phyloP scores from a whole-genome alignment of 306 rosid genomes.

The Medicago lupulina region DNA sequence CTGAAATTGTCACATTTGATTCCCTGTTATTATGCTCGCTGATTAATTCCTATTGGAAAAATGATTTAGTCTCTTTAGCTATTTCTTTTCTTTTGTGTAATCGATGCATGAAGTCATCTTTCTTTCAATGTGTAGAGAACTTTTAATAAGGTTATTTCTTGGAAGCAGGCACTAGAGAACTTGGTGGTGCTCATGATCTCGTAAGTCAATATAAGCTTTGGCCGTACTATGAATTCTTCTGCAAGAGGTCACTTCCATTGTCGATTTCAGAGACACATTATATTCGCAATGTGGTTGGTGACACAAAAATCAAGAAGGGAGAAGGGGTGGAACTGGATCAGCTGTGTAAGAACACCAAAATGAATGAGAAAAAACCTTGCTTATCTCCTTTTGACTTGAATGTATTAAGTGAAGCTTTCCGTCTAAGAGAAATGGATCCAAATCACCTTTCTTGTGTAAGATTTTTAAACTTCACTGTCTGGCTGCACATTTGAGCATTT shows the following conservation, averaged over 20 bases:
- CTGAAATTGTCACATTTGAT: neutral
- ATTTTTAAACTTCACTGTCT: slow-evolving; percentile 12
- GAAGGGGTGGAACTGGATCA: slow-evolving; percentile 96
- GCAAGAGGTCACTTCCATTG: slow-evolving; percentile 83
- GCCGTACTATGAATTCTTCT: slow-evolving; percentile 80
- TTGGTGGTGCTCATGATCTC: slow-evolving; percentile 84
- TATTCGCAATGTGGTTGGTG: slow-evolving; percentile 87
- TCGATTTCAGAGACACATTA: slow-evolving; percentile 83
- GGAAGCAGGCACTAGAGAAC: slow-evolving; percentile 76
- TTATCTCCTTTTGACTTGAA: slow-evolving; percentile 61
- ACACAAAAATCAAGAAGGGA: slow-evolving; percentile 86
- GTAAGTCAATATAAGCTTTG: slow-evolving; percentile 78
- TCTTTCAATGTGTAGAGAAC: neutral
- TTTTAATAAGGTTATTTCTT: slow-evolving; percentile 32
- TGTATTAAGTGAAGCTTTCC: slow-evolving; percentile 53
- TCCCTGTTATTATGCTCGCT: slow-evolving; percentile 22
- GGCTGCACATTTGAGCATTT: slow-evolving; percentile 9
- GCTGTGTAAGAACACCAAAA: slow-evolving; percentile 63
- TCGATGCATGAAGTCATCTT: slow-evolving; percentile 20
- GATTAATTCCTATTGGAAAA: slow-evolving; percentile 7
- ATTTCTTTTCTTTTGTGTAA: neutral
- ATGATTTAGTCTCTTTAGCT: neutral
- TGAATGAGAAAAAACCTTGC: slow-evolving; percentile 59
- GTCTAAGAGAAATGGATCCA: slow-evolving; percentile 35
- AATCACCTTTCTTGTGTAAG: slow-evolving; percentile 41